phyloP scores from a whole-genome alignment of 495 filamentous ascomycete genomes.

The Xylaria cubensis region DNA sequence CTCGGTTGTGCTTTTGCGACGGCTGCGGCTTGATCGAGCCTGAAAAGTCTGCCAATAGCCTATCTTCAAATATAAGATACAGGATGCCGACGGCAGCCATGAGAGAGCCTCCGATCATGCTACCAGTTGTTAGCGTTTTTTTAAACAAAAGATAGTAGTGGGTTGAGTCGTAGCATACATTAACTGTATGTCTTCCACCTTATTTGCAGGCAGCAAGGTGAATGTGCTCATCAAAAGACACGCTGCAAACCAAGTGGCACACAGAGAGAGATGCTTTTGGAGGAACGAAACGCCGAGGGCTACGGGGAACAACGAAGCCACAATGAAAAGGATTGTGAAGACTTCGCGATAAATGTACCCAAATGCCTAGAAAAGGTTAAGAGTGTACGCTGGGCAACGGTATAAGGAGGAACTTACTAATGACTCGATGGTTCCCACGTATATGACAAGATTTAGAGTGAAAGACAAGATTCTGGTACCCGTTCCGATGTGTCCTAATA shows the following conservation, averaged over 20 bases:
- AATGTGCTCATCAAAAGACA: slow-evolving; percentile 89
- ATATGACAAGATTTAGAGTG: slow-evolving; percentile 66
- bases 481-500: slow-evolving; percentile 72
- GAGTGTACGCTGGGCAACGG: slow-evolving; percentile 26
- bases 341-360: slow-evolving; percentile 93
- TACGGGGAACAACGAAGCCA: slow-evolving; percentile 79
- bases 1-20: slow-evolving; percentile 34
- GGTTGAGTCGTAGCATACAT: slow-evolving; percentile 65
- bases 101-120: slow-evolving; percentile 74
- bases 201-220: slow-evolving; percentile 85
- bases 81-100: slow-evolving; percentile 81
- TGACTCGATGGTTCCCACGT: slow-evolving; percentile 77
- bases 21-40: slow-evolving; percentile 36
- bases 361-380: slow-evolving; percentile 52
- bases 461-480: slow-evolving; percentile 61
- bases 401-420: slow-evolving; percentile 65
- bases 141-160: slow-evolving; percentile 1
- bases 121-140: slow-evolving; percentile 49
- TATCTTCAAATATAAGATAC: slow-evolving; percentile 84
- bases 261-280: slow-evolving; percentile 64
- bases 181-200: slow-evolving; percentile 75
- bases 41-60: slow-evolving; percentile 59
- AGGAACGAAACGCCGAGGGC: slow-evolving; percentile 78
- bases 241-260: slow-evolving; percentile 73
- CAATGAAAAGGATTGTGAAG: slow-evolving; percentile 78